Conservation (phyloP, 2,329 filamentous ascomycete species). For the Geosmithia morbida region DNA sequence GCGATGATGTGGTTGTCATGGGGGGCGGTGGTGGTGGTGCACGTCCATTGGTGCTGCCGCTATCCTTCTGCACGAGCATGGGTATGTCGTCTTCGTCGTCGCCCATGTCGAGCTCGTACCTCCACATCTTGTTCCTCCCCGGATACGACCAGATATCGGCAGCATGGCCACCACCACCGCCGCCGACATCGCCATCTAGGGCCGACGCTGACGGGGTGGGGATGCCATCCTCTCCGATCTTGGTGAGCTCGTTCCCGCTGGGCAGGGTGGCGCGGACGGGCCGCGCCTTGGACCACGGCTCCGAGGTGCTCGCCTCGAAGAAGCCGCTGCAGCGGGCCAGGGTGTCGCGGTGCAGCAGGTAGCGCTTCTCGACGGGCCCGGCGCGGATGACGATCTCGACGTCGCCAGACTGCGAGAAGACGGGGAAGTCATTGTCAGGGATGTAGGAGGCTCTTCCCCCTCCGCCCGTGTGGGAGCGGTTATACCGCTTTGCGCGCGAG, state of each 20-base stretch:
- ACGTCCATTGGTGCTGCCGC: conserved; percentile 4
- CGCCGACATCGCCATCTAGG: conserved; percentile 8
- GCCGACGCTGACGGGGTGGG: conserved; percentile 3
- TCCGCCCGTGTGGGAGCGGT: conserved; percentile 68
- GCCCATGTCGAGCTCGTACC: conserved; percentile 75
- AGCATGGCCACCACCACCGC: conserved; percentile 2
- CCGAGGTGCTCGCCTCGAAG: conserved; percentile 75
- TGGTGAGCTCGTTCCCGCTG: conserved; percentile 31
- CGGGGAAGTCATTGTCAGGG: conserved; percentile 80
- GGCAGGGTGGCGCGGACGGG: conserved; percentile 4
- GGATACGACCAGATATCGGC: conserved; percentile 2
- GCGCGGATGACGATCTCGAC: conserved; percentile 74
- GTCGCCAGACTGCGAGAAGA: conserved; percentile 82
- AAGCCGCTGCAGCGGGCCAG: conserved; percentile 84
- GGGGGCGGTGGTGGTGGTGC: neutral
- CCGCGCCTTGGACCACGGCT: conserved; percentile 47
- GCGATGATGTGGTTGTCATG: conserved; percentile 9
- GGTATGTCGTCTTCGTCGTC: conserved; percentile 62
- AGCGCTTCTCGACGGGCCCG: conserved; percentile 53
- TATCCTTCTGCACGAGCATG: conserved; percentile 73
- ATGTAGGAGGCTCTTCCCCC: conserved; percentile 48
- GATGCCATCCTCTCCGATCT: conserved; percentile 32
- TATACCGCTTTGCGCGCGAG: conserved; percentile 49
- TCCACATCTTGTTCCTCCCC: conserved; percentile 45
- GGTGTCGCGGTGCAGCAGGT: conserved; percentile 77